Conservation (phyloP, 768 basidiomycete genomes). For the Lentinus tigrinus region DNA sequence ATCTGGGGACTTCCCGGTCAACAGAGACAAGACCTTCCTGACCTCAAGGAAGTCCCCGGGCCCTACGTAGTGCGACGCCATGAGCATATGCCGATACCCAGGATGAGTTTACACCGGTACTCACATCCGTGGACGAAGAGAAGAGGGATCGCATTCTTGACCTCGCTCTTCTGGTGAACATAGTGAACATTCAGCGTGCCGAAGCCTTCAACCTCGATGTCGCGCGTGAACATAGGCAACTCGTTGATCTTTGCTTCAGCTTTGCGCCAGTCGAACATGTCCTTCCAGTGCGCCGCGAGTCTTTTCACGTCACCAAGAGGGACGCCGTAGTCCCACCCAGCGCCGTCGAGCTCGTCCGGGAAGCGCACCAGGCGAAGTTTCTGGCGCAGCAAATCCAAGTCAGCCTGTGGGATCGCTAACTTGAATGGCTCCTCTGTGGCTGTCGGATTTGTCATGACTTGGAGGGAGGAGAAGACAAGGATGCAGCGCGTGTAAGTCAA, state of each 20-base stretch:
- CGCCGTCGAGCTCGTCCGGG: constrained; percentile 27
- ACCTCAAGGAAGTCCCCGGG: constrained; percentile 61
- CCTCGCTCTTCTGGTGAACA: constrained; percentile 44
- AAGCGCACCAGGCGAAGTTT: constrained; percentile 27
- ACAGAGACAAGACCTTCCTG: constrained; percentile 52
- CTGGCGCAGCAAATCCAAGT: constrained; percentile 19
- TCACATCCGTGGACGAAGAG: constrained; percentile 62
- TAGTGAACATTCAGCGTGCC: constrained; percentile 56
- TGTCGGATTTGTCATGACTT: neutral
- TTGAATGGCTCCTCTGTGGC: constrained; percentile 22
- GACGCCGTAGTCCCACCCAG: constrained; percentile 31
- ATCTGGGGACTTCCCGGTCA: constrained; percentile 39
- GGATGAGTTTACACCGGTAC: constrained; percentile 8
- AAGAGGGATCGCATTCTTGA: constrained; percentile 26
- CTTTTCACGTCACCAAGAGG: constrained; percentile 50
- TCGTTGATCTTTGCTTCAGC: constrained; percentile 53
- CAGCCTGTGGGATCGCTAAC: constrained; percentile 20
- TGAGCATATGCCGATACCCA: neutral
- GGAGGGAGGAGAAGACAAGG: no score
- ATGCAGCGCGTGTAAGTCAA: no score
- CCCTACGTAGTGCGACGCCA: constrained; percentile 45
- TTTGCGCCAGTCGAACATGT: constrained; percentile 55
- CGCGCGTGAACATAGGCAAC: constrained; percentile 56
- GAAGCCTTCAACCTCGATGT: constrained; percentile 47
- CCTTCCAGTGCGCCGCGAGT: constrained; percentile 48